These are phyloP conservation scores for Fusarium caatingaense DNA, from an alignment of 2,329 filamentous ascomycete species.

Conservation along the genomic window DNA sequence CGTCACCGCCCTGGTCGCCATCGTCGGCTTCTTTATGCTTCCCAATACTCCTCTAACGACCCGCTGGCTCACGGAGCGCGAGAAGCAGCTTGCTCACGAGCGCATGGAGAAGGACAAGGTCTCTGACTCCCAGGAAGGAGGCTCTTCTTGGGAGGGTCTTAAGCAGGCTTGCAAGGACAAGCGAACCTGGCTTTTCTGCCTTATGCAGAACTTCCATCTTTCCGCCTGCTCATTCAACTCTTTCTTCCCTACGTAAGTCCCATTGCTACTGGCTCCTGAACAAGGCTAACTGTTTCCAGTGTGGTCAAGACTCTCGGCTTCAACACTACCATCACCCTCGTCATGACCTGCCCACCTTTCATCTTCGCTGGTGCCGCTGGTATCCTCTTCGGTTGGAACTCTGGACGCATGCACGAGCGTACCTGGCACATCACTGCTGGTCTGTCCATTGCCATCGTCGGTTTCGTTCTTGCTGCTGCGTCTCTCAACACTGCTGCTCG, in stretches of 20 bases:
- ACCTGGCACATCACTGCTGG: conserved; percentile 63
- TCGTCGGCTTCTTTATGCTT: conserved; percentile 48
- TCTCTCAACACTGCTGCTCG: conserved; percentile 55
- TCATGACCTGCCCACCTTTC: conserved; percentile 65
- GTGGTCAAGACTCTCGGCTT: conserved; percentile 63
- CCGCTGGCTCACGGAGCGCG: conserved; percentile 57
- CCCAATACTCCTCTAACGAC: conserved; percentile 59
- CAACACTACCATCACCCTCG: conserved; percentile 60
- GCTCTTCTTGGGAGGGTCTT: conserved; percentile 60
- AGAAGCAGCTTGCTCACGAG: conserved; percentile 59
- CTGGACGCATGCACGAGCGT: conserved; percentile 60
- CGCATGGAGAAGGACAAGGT: conserved; percentile 65
- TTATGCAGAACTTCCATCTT: conserved; percentile 68
- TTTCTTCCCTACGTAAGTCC: conserved; percentile 56
- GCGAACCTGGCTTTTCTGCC: conserved; percentile 63
- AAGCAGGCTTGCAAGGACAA: conserved; percentile 62
- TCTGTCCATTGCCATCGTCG: conserved; percentile 55
- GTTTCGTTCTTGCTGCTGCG: conserved; percentile 55
- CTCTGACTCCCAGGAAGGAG: conserved; percentile 53
- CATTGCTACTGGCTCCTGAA: accelerated
- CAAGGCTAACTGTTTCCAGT: conserved; percentile 20
- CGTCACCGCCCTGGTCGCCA: conserved; percentile 49
- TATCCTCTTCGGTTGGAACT: conserved; percentile 61
- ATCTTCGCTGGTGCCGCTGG: conserved; percentile 60
- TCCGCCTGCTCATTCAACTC: conserved; percentile 61